Evolutionary conservation across 2,329 filamentous ascomycete genomes (phyloP), one percentile per base, ranked within the genome.

Genomic region (Colletotrichum liriopes): DNA sequence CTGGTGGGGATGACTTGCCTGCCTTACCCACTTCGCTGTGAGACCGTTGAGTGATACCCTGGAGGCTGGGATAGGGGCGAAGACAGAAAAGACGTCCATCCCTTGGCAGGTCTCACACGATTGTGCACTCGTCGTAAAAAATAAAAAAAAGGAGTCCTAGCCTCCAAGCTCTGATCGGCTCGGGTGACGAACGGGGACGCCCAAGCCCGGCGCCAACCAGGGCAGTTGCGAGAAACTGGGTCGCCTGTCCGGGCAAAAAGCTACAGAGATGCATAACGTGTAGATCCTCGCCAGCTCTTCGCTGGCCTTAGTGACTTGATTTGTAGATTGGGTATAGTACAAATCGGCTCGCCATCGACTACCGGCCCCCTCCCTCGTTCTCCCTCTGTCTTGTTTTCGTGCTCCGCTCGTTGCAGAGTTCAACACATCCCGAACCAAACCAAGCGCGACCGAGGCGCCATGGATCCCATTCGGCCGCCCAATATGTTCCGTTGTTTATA

Each of bases 401-500:
- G 52, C 47, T 58, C 66, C 4, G 26, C 32, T 69, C 35, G 14
- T 26, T n/a, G 54, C 67, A 66, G 54, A 52, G 52, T n/a, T 52
- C 37, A 26, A 58, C 26, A 47, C 49, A 54, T 71, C 63, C 67
- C 64, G 47, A 67, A 18, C 47, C 55, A 55, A 49, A 26, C 43
- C 43, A 51, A 14, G 43, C 63, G 55, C 63, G 37, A 55, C 47
- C 63, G 51, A 49, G 55, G 37, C 54, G n/a, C 52, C 67, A 32
- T 60, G 52, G 37, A 41, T 32, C 26, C 41, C 59, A 41, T 43
- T 55, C 69, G 59, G 69, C 69, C 65, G 52, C 59, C 65, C 65
- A 29, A 58, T 69, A 69, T 69, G 69, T 64, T 72, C 59, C 69
- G 65, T 69, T 71, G 18, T 51, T 71, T 69, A 45, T 69, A 72